These are phyloP conservation scores for Saturnispora serradocipensis DNA, from an alignment of 805 yeast species.

Conservation along the genomic window DNA sequence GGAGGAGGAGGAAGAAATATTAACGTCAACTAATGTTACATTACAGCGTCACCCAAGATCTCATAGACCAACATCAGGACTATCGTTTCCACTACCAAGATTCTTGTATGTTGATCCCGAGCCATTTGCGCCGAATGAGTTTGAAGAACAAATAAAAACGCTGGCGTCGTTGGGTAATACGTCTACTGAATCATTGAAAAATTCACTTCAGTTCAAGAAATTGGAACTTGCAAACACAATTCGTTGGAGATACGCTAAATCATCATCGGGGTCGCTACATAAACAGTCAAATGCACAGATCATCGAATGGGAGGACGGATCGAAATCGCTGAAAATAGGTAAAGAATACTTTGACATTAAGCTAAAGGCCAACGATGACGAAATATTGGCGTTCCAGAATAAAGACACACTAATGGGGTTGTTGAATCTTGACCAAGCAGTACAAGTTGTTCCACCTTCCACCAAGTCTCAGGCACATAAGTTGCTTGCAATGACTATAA, in stretches of 20 bases:
- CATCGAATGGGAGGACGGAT: constrained; percentile 92
- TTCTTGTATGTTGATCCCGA: constrained; percentile 74
- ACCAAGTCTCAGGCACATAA: constrained; percentile 79
- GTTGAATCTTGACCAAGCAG: constrained; percentile 50
- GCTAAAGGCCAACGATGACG: constrained; percentile 55
- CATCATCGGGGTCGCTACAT: constrained; percentile 58
- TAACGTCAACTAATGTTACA: constrained; percentile 30
- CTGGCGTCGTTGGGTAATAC: constrained; percentile 19
- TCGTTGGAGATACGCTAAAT: constrained; percentile 87
- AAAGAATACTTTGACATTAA: constrained; percentile 77
- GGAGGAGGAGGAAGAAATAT: constrained; percentile 23
- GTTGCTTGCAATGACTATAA: constrained; percentile 64
- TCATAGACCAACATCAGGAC: constrained; percentile 25
- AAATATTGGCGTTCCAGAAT: constrained; percentile 62
- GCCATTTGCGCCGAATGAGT: constrained; percentile 65
- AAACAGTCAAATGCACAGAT: constrained; percentile 87
- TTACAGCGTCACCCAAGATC: constrained; percentile 45
- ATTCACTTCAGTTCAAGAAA: constrained; percentile 29
- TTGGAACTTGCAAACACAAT: constrained; percentile 50
- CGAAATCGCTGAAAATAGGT: constrained; percentile 77
- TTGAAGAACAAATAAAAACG: constrained; percentile 43
- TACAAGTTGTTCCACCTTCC: constrained; percentile 82
- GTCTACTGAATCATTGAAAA: constrained; percentile 32
- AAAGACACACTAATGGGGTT: constrained; percentile 66
- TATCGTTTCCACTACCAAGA: constrained; percentile 64